Evolutionary conservation across 2,329 filamentous ascomycete species (phyloP).

Genomic region (Cladosporium sp.): DNA sequence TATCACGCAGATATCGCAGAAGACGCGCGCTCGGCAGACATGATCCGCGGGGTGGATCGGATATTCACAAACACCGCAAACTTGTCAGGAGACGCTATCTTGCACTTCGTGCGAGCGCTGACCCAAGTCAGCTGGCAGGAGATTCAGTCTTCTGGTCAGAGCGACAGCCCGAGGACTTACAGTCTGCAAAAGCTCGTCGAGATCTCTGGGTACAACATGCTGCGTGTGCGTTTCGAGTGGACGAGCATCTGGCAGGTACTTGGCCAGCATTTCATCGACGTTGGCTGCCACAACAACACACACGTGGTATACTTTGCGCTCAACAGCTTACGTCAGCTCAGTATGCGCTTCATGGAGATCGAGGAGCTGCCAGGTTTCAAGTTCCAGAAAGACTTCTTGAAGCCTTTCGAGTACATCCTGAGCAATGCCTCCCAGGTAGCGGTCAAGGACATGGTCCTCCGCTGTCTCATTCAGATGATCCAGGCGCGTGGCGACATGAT

Average conservation of each 20-base stretch:
- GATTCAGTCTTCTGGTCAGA: constrained; percentile 93
- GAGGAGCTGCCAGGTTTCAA: constrained; percentile 98
- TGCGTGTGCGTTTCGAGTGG: constrained; percentile 96
- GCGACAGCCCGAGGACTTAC: constrained; percentile 92
- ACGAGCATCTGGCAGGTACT: constrained; percentile 95
- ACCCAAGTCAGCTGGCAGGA: constrained; percentile 99
- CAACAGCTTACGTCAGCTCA: constrained; percentile 88
- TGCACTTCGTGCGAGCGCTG: constrained; percentile 85
- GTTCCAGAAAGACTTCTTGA: constrained; percentile 98
- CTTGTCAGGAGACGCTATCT: constrained; percentile 86
- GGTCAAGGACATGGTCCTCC: constrained; percentile 95
- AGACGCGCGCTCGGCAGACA: constrained; percentile 86
- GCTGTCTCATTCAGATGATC: constrained; percentile 98
- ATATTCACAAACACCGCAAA: constrained; percentile 97
- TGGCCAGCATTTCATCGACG: constrained; percentile 97
- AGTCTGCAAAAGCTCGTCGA: constrained; percentile 97
- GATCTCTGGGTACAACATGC: constrained; percentile 99
- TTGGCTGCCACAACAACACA: constrained; percentile 93
- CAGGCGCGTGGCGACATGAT: constrained; percentile 96
- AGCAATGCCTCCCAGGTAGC: constrained; percentile 83
- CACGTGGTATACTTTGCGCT: constrained; percentile 96
- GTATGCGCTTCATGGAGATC: constrained; percentile 98
- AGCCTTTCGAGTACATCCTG: constrained; percentile 97
- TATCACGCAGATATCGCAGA: constrained; percentile 77
- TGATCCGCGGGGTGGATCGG: constrained; percentile 84